These are phyloP conservation scores for Beauveria sp. DNA, from an alignment of 2,329 filamentous ascomycete species.

Conservation along the genomic window DNA sequence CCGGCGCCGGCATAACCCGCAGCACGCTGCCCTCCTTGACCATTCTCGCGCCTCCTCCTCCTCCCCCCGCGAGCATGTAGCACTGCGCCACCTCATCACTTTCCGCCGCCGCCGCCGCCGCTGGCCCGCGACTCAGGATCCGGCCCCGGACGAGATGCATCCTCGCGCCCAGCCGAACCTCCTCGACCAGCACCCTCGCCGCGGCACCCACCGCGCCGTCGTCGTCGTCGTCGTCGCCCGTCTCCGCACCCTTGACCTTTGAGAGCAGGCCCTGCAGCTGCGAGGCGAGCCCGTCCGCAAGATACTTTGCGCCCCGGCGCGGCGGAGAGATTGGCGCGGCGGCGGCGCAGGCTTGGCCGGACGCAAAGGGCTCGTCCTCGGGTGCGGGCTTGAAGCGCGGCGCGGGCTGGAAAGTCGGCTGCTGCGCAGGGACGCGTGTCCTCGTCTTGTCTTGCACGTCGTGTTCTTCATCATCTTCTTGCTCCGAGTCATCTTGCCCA, in stretches of 20 bases:
- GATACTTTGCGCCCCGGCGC: constrained; percentile 25
- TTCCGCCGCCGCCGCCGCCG: neutral
- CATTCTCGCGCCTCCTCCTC: constrained; percentile 21
- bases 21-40: constrained; percentile 24
- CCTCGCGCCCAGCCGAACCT: constrained; percentile 22
- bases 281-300: constrained; percentile 30
- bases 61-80: constrained; percentile 28
- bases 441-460: constrained; percentile 11
- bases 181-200: constrained; percentile 22
- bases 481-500: neutral
- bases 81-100: constrained; percentile 6
- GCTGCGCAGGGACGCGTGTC: constrained; percentile 16
- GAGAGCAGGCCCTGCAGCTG: constrained; percentile 34
- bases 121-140: neutral
- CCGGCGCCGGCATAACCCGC: constrained; percentile 24
- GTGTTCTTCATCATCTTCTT: constrained; percentile 10
- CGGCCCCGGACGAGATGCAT: constrained; percentile 28
- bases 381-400: constrained; percentile 31
- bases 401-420: constrained; percentile 30
- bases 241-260: constrained; percentile 29
- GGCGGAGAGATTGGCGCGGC: constrained; percentile 27
- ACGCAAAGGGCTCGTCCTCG: constrained; percentile 15
- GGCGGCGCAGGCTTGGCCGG: neutral
- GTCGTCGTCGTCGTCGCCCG: neutral
- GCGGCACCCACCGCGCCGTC: constrained; percentile 7